Percentiles rank a stretch among this genome's conserved stretches.
Conservation (phyloP, 2,329 filamentous ascomycete genomes). For the Gnomoniopsis smithogilvyi region DNA sequence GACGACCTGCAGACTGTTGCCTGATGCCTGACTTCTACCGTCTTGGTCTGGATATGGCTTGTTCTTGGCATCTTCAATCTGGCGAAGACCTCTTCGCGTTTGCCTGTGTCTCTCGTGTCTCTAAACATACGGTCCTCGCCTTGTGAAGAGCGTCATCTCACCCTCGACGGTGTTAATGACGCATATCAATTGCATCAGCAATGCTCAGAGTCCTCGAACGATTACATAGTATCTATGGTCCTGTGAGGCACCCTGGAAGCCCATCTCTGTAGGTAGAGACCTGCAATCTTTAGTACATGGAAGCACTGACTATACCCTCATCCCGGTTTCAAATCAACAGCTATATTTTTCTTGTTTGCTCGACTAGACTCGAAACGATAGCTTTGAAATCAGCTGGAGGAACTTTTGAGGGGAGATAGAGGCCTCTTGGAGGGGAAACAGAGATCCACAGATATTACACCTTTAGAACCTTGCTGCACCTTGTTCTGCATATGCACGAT, state of each 20-base stretch:
- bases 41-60: neutral
- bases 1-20: neutral
- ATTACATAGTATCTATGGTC: neutral
- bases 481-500: neutral
- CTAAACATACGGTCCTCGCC: neutral
- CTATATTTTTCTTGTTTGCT: no score
- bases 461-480: neutral
- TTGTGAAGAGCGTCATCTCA: neutral
- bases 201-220: neutral
- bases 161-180: slow-evolving; percentile 3
- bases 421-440: slow-evolving; percentile 7
- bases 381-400: slow-evolving; percentile 9
- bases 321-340: no score
- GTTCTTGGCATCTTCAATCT: neutral
- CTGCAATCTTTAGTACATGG: neutral
- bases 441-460: slow-evolving; percentile 2
- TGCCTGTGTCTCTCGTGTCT: neutral
- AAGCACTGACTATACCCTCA: neutral
- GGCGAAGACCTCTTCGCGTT: neutral
- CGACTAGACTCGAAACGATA: neutral
- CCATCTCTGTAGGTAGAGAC: neutral
- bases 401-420: neutral
- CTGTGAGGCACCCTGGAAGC: no score
- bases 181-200: slow-evolving; percentile 4
- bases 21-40: neutral